Evolutionary conservation across 176 grass and related monocot species (phyloP), one percentile per base, ranked within the genome.

Genomic region (Tillandsia fasciculata): DNA sequence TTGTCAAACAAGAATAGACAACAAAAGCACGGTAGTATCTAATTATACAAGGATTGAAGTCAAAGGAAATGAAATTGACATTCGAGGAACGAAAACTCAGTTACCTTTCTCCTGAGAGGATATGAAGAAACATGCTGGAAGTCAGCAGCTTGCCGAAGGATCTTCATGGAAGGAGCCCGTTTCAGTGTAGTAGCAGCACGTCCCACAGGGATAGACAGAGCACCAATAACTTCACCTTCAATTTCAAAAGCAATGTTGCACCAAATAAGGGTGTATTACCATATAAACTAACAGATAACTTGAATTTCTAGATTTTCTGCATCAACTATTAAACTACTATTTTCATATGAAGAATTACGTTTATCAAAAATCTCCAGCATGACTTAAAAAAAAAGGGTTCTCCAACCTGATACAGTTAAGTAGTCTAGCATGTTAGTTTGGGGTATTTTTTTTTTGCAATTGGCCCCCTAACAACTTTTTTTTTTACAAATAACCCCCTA

Each of bases 161-260:
- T 81, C 77, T 87, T 92, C 66, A 97, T 85, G 72, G 93, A 97
- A 87, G 89, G 72, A 82, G 89, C 93, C 63, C 82, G 79, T 83
- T 92, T 97, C 76, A 97, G 74, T 54, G 69, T 87, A 77, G 81
- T 74, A 69, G 83, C 70, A 28, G 84, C 79, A 66, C 81, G 78
- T 72, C 81, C 84, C 74, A 97, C 82, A 71, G 93, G 93, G 74
- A 97, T 85, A 71, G 86, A 97, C 28, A 97, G 63, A 20, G 86
- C 83, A 64, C 89, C 93, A 78, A 97, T 71, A 71, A 97, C 88
- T 87, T 97, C 93, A 68, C 93, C 93, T 97, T 71, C 52, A 64
- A 77, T 68, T 73, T 53, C 63, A 68, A 79, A 26, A 26, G 8
- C 24, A 66, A 12, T 33, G 28, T 29, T 26, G 15, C 8, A n/a